Evolutionary conservation across 352 stramenopile species (phyloP).

Genomic region (Phytophthora megakarya): DNA sequence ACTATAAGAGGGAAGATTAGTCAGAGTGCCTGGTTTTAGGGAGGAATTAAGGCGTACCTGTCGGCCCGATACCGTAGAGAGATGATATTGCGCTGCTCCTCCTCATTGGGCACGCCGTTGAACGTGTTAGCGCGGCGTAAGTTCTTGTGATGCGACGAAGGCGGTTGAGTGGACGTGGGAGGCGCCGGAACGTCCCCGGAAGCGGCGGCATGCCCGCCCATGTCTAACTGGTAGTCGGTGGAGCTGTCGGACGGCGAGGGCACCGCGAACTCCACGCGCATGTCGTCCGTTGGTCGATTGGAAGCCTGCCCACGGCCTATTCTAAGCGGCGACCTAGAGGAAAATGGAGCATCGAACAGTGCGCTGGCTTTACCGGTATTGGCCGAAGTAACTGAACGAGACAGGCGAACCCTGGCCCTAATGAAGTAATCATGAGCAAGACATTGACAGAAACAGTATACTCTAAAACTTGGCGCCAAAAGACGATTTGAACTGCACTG

Average conservation of each 20-base stretch:
- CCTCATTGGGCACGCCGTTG: constrained; percentile 58
- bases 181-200: constrained; percentile 9
- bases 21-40: background rate
- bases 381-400: background rate
- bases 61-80: constrained; percentile 85
- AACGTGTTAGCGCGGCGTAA: constrained; percentile 77
- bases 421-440: background rate
- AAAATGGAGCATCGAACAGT: no score
- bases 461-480: no score
- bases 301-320: constrained; percentile 14
- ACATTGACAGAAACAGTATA: no score
- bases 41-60: constrained; percentile 30
- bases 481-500: no score
- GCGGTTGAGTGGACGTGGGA: background rate
- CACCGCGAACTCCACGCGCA: constrained; percentile 77
- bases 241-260: constrained; percentile 64
- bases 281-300: constrained; percentile 24
- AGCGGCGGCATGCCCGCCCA: constrained; percentile 13
- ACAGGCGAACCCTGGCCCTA: background rate
- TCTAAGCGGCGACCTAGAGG: no score
- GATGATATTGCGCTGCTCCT: constrained; percentile 88
- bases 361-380: constrained; percentile 17
- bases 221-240: constrained; percentile 67
- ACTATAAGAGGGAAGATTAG: constrained; percentile 29
- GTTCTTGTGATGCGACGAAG: constrained; percentile 33